A percentile compares a stretch with the other conserved stretches of the same genome.
Evolutionary conservation across 176 grass and related monocot species (phyloP).

Genomic region (Oryza brachyantha): DNA sequence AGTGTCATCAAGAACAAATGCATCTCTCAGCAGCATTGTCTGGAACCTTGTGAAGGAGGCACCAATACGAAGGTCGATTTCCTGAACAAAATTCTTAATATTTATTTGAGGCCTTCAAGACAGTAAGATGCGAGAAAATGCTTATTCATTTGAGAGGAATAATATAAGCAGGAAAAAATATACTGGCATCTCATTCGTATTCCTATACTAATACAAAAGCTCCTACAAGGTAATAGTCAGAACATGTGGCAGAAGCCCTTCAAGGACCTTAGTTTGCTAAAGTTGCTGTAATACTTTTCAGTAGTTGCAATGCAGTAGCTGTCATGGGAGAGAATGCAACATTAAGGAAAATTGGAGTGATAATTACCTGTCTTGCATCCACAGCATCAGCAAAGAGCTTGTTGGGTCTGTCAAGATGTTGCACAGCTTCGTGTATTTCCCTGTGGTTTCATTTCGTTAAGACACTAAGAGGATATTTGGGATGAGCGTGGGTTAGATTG

Average conservation of each 20-base stretch:
- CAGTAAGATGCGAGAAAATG: conserved; percentile 29
- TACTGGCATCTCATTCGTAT: neutral
- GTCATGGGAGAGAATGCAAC: conserved; percentile 21
- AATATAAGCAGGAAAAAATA: conserved; percentile 17
- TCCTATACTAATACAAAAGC: conserved; percentile 4
- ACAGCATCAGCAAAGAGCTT: conserved; percentile 93
- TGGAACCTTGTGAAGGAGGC: conserved; percentile 99
- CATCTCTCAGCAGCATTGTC: conserved; percentile 91
- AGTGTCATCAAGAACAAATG: conserved; percentile 76
- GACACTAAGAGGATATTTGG: neutral
- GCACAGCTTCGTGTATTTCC: conserved; percentile 90
- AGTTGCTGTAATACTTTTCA: neutral
- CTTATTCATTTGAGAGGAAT: conserved; percentile 21
- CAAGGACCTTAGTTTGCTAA: conserved; percentile 13
- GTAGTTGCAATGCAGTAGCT: neutral
- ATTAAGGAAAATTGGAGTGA: neutral
- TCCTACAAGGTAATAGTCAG: conserved; percentile 4
- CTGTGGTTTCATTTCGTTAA: conserved; percentile 47
- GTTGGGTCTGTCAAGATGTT: conserved; percentile 88
- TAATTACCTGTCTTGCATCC: conserved; percentile 86
- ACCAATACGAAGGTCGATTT: conserved; percentile 93
- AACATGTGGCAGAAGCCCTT: conserved; percentile 21
- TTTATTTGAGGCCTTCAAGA: conserved; percentile 20
- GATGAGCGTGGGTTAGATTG: neutral
- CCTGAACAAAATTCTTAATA: conserved; percentile 48